Base-by-base conservation (phyloP, 2,329 filamentous ascomycete species). In the Pleurostoma richardsiae region DNA sequence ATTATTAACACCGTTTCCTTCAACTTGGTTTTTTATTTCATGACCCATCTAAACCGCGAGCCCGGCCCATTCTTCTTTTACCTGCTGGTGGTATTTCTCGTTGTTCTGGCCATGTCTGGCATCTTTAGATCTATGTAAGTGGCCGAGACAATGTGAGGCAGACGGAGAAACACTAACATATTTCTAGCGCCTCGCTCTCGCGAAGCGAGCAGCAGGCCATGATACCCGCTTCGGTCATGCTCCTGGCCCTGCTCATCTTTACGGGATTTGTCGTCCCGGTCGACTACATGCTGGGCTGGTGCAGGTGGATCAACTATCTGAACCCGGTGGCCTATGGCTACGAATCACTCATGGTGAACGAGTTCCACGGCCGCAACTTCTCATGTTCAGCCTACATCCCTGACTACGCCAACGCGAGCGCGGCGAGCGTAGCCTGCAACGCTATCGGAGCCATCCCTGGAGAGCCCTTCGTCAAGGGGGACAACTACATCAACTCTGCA, bases 241-340 rank as follows among this genome's bases (percentile, higher is more conserved):
- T 85, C 50, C 69, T 83, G 10, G 68, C 79, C 48, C 72, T 67
- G 1, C 56, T 65, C 36, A 56, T 66, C 39, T 68, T 64, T 55
- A 79, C 79, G 3, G 79, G 75, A 48, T 79, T 83, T 50, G 61
- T 67, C 27, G 66, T 73, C 11, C 62, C 63, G 0, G 52, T 57
- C 3, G 56, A 62, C 11, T 61, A 64, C 59, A 86, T 82, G 80
- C 71, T 80, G 19, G 79, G 74, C 1, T 88, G 83, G 82, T 79
- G 79, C 41, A 69, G 80, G 29, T 88, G 84, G 84, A 83, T 87
- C 52, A 81, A 79, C 49, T 85, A 83, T 52, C 63, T 86, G 40
- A 76, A 86, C 45, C 82, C 82, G 1, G 75, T 87, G 11, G 76
- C 75, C 1, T 87, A 87, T 52, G 81, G 73, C 1, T 88, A 86